These are phyloP conservation scores for Apiospora sp. DNA, from an alignment of 2,329 filamentous ascomycete genomes.

Conservation along the genomic window DNA sequence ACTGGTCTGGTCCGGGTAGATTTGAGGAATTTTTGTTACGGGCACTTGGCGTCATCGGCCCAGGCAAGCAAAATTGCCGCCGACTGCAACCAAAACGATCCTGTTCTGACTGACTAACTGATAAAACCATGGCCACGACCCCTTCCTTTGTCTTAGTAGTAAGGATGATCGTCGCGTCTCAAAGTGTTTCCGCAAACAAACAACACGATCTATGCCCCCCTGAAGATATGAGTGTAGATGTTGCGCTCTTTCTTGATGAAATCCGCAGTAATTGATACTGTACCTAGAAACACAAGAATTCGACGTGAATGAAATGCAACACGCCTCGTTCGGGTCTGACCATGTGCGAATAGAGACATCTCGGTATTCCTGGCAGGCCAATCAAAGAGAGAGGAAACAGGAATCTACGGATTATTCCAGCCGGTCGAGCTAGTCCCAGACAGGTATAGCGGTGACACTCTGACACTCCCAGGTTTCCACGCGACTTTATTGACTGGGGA, in stretches of 20 bases:
- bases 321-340: neutral
- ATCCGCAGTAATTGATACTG: neutral
- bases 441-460: neutral
- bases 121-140: neutral
- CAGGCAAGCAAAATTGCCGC: conserved; percentile 1
- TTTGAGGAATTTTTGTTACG: conserved; percentile 12
- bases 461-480: conserved; percentile 21
- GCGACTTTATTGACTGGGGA: conserved; percentile 21
- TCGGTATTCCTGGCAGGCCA: neutral
- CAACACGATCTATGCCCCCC: neutral
- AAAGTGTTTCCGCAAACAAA: conserved; percentile 14
- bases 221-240: neutral
- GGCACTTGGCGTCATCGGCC: conserved; percentile 5
- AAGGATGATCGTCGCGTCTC: neutral
- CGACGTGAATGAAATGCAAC: neutral
- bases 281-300: neutral
- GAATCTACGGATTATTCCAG: conserved; percentile 21
- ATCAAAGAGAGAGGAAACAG: conserved; percentile 3
- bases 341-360: conserved; percentile 18
- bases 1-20: neutral
- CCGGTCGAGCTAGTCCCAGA: neutral
- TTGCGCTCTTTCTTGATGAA: neutral
- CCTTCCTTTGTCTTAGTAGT: conserved; percentile 3
- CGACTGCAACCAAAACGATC: conserved; percentile 18
- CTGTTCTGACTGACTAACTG: neutral